Conservation (phyloP, 2,329 filamentous ascomycete genomes). For the Dothistroma septosporum region DNA sequence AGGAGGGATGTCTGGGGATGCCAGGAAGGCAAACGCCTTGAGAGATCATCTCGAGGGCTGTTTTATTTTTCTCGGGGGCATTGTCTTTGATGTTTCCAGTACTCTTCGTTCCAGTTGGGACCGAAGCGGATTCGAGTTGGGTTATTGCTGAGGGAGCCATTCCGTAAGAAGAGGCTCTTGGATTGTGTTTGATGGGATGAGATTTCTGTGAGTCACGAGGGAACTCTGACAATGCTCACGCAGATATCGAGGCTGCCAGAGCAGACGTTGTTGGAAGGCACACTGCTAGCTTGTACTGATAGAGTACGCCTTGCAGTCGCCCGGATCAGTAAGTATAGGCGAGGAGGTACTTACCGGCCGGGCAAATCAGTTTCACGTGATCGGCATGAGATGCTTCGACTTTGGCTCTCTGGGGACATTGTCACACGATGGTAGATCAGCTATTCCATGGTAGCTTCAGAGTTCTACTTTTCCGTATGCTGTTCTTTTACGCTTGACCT, state of each 20-base stretch:
- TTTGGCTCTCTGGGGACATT: too few relatives aligned
- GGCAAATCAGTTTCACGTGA: too few relatives aligned
- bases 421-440: too few relatives aligned
- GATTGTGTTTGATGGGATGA: not conserved
- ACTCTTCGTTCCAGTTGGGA: slow-evolving; percentile 18
- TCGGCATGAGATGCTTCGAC: too few relatives aligned
- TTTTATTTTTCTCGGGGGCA: slow-evolving; percentile 27
- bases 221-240: not conserved
- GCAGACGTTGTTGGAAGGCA: not conserved
- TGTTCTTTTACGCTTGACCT: too few relatives aligned
- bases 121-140: slow-evolving; percentile 12
- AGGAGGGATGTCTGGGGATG: slow-evolving; percentile 54
- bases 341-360: too few relatives aligned
- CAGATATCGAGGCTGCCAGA: not conserved
- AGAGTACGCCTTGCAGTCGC: not conserved
- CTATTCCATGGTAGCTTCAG: too few relatives aligned
- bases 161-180: too few relatives aligned
- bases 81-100: slow-evolving; percentile 6
- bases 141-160: slow-evolving; percentile 33
- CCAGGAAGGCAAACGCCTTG: slow-evolving; percentile 48
- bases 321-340: too few relatives aligned
- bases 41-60: slow-evolving; percentile 39
- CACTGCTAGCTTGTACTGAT: not conserved
- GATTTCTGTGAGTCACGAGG: not conserved
- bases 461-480: too few relatives aligned